Evolutionary conservation across 2,329 filamentous ascomycete species (phyloP).

Genomic region (Sordariomycetes sp.): DNA sequence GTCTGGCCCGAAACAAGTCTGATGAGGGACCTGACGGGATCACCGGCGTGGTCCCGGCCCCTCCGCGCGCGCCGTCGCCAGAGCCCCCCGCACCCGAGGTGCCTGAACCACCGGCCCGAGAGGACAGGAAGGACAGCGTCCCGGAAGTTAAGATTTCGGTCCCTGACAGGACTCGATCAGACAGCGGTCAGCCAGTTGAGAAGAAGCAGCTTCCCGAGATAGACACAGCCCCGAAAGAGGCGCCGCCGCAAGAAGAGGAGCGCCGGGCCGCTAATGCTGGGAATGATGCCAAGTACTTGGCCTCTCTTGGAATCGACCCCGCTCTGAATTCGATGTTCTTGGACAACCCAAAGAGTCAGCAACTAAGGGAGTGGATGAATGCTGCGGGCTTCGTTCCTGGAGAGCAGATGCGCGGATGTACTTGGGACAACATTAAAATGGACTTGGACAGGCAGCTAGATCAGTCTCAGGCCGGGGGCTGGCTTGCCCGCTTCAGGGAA

Average conservation of each 20-base stretch:
- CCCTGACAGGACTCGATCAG: constrained; percentile 25
- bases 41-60: constrained; percentile 74
- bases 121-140: constrained; percentile 22
- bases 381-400: constrained; percentile 82
- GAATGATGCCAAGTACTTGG: constrained; percentile 67
- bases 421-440: constrained; percentile 66
- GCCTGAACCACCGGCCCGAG: constrained; percentile 13
- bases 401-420: constrained; percentile 59
- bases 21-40: constrained; percentile 74
- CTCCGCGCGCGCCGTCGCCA: constrained; percentile 27
- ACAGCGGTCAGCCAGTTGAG: constrained; percentile 21
- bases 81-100: constrained; percentile 10
- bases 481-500: constrained; percentile 71
- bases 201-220: not conserved
- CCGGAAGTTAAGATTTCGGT: constrained; percentile 47
- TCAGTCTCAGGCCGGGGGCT: constrained; percentile 82
- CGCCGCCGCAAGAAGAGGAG: constrained; percentile 28
- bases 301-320: constrained; percentile 65
- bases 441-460: constrained; percentile 82
- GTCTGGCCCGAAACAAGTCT: constrained; percentile 44
- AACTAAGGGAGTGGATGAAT: constrained; percentile 71
- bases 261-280: constrained; percentile 52
- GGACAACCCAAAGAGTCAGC: constrained; percentile 54
- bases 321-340: constrained; percentile 36
- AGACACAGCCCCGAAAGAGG: constrained; percentile 8